Percentiles rank a stretch among this genome's conserved stretches.
These are phyloP conservation scores for Erodium moschatum DNA, from an alignment of 441 rosid species.

Conservation along the genomic window DNA sequence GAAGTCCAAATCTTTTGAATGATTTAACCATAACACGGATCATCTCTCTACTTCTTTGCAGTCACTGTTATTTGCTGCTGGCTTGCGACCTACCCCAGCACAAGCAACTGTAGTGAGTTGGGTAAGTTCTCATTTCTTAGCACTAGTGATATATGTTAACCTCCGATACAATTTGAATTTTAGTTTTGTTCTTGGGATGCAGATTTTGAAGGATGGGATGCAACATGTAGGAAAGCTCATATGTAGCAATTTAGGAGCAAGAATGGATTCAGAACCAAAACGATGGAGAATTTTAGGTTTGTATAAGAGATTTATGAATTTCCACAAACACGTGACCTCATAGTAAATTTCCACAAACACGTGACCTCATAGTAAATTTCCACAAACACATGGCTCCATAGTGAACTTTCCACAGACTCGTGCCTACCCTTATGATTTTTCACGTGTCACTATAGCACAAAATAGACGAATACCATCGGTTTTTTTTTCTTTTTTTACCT, in stretches of 20 bases:
- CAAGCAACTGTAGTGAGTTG: constrained; percentile 96
- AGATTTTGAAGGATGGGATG: constrained; percentile 96
- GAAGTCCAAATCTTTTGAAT: not conserved
- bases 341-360: too few species aligned
- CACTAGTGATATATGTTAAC: not conserved
- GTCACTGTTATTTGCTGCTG: constrained; percentile 98
- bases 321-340: too few species aligned
- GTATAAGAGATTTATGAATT: not conserved
- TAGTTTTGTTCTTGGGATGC: constrained; percentile 15
- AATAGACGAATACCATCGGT: too few species aligned
- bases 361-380: too few species aligned
- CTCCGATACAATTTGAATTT: constrained; percentile 1
- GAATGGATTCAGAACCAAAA: constrained; percentile 97
- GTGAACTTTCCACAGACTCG: too few species aligned
- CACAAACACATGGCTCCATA: too few species aligned
- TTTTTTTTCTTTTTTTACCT: too few species aligned
- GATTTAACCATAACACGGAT: too few species aligned
- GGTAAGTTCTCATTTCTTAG: constrained; percentile 42
- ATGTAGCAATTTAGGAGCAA: constrained; percentile 88
- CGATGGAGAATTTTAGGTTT: constrained; percentile 87
- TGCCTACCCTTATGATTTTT: too few species aligned
- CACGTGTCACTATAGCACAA: too few species aligned
- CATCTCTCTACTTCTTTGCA: constrained; percentile 38
- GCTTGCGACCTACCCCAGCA: constrained; percentile 87
- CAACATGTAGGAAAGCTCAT: constrained; percentile 86